These are phyloP conservation scores for Scytalidium lignicola DNA, from an alignment of 2,329 filamentous ascomycete genomes.

Conservation along the genomic window DNA sequence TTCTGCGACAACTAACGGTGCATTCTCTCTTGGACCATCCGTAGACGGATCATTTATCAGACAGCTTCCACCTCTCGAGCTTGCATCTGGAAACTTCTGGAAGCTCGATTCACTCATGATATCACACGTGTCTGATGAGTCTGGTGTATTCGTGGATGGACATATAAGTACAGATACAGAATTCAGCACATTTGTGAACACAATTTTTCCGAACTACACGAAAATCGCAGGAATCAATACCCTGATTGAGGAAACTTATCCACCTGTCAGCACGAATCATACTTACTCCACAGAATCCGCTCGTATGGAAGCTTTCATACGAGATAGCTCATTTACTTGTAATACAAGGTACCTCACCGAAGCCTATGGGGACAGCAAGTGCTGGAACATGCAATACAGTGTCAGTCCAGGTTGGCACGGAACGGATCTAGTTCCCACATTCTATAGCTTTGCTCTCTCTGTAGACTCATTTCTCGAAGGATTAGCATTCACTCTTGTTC, in stretches of 20 bases:
- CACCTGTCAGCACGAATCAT: constrained; percentile 34
- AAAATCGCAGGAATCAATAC: constrained; percentile 29
- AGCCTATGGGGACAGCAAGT: constrained; percentile 32
- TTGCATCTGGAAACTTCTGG: constrained; percentile 28
- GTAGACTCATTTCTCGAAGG: constrained; percentile 22
- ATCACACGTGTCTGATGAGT: constrained; percentile 37
- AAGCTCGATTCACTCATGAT: constrained; percentile 33
- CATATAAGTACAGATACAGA: constrained; percentile 1
- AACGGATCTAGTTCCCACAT: constrained; percentile 43
- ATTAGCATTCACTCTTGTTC: constrained; percentile 17
- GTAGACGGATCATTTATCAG: constrained; percentile 29
- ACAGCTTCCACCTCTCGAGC: constrained; percentile 28
- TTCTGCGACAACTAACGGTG: constrained; percentile 18
- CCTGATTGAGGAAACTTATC: constrained; percentile 40
- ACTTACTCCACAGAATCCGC: constrained; percentile 38
- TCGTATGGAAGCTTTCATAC: constrained; percentile 36
- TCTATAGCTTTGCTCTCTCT: constrained; percentile 34
- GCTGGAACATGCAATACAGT: constrained; percentile 41
- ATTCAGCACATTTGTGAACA: constrained; percentile 24
- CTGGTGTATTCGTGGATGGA: constrained; percentile 31
- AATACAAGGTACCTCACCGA: constrained; percentile 44
- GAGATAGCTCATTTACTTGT: constrained; percentile 41
- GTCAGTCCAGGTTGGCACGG: constrained; percentile 46
- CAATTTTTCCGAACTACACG: constrained; percentile 11
- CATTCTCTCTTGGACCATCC: constrained; percentile 28